Evolutionary conservation across 108 stramenopile species (phyloP), one percentile per base, ranked within the genome.

Genomic region (Aurantiochytrium sp.): DNA sequence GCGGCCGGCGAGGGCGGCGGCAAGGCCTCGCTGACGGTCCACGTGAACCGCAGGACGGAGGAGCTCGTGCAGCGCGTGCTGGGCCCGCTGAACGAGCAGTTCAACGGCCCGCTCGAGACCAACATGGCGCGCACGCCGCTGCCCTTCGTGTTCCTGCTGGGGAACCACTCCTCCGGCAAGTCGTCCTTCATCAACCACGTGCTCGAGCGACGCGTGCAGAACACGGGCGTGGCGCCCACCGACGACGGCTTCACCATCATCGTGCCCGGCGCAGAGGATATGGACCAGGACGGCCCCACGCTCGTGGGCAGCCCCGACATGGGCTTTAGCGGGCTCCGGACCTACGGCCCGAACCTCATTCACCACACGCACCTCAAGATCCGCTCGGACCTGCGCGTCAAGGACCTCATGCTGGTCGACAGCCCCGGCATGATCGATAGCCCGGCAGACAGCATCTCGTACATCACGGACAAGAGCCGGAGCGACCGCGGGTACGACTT

Each of bases 401-500:
- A 90, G 32, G 86, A 93, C 55, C 96, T 98, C 87, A 96, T 97
- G 94, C 91, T 97, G 90, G 91, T 97, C 34, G 98, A 98, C 93
- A 94, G 93, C 37, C 98, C 98, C 3, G 99, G 99, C n/a, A 99
- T 99, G 99, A 99, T 99, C 90, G 97, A 93, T 89, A 90, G 89
- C 31, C 91, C 93, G 3, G 69, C 32, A 12, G 87, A 88, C 85
- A 30, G 31, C 8, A 31, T 52, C 21, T 27, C 37, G 37, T 86
- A 86, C 81, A 15, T 17, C 4, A 31, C 31, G 4, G 69, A 37
- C 27, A 68, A 41, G 21, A 81, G 21, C 19, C 85, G 87, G 1
- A 94, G 96, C 94, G 98, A 98, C 91, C 93, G 99, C 4, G 99
- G 99, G 48, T 99, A 99, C 90, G 96, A 99, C 88, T 99, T 99